Percentiles rank a stretch among this genome's conserved stretches.
Evolutionary conservation across 2,329 filamentous ascomycete species (phyloP).

Genomic region (Harringtonia lauricola): DNA sequence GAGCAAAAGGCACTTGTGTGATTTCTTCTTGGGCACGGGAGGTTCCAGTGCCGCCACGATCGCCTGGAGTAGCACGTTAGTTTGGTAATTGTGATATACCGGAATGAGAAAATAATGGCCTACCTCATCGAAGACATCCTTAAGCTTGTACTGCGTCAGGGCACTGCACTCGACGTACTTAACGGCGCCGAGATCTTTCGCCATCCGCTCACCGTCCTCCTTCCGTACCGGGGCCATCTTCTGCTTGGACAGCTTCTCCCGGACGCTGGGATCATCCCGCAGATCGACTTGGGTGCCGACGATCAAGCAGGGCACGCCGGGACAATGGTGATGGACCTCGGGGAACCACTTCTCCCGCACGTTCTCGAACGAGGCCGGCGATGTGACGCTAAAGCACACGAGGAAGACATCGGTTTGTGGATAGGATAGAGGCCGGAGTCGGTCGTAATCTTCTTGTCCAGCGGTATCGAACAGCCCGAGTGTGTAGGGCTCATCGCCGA

Average conservation of each 20-base stretch:
- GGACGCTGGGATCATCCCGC: conserved; percentile 74
- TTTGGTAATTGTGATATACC: too few relatives aligned
- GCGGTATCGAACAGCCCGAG: conserved; percentile 96
- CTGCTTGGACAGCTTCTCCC: conserved; percentile 87
- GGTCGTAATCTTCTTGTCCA: conserved; percentile 98
- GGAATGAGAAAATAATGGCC: conserved; percentile 14
- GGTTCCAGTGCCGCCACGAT: conserved; percentile 94
- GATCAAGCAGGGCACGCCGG: conserved; percentile 92
- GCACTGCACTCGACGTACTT: conserved; percentile 99
- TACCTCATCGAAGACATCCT: conserved; percentile 99
- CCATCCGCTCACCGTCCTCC: conserved; percentile 92
- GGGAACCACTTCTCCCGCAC: conserved; percentile 98
- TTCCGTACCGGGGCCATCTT: conserved; percentile 90
- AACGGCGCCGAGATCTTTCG: conserved; percentile 91
- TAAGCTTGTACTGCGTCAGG: conserved; percentile 94
- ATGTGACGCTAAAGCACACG: conserved; percentile 97
- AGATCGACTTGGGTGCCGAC: conserved; percentile 97
- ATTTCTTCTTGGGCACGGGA: conserved; percentile 68
- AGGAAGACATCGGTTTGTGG: conserved; percentile 98
- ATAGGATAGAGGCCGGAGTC: conserved; percentile 90
- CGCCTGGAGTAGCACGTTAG: too few relatives aligned
- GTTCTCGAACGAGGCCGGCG: conserved; percentile 97
- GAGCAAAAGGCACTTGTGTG: conserved; percentile 59
- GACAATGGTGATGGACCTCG: conserved; percentile 97
- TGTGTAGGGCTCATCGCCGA: conserved; percentile 97